These are phyloP conservation scores for Cyclospora cayetanensis DNA, from an alignment of 169 alveolate genomes.

Conservation along the genomic window DNA sequence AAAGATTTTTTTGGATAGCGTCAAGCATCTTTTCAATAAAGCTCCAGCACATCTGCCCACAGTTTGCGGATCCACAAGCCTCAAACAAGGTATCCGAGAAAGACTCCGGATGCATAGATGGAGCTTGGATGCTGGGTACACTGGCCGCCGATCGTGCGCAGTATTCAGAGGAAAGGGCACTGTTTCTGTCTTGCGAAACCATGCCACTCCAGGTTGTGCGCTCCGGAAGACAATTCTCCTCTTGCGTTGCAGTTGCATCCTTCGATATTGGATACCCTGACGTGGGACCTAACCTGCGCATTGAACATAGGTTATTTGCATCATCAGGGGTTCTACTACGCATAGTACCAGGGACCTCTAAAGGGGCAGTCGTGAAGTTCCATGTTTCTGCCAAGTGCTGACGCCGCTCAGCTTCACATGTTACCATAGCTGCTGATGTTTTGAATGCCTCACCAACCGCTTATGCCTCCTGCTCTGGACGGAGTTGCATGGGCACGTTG, in stretches of 20 bases:
- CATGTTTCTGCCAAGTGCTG: too few relatives aligned
- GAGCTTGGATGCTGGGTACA: background rate
- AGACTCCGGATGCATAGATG: background rate
- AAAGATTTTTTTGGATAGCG: slow-evolving; percentile 15
- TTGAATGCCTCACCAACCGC: too few relatives aligned
- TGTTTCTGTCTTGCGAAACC: background rate
- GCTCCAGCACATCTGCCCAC: slow-evolving; percentile 38
- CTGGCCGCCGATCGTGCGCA: background rate
- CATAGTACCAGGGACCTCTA: too few relatives aligned
- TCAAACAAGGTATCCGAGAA: background rate
- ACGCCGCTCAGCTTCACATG: too few relatives aligned
- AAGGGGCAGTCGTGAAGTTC: too few relatives aligned
- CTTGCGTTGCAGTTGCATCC: background rate
- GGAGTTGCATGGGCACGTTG: too few relatives aligned
- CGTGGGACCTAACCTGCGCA: too few relatives aligned
- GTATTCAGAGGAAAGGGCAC: background rate
- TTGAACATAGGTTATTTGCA: too few relatives aligned
- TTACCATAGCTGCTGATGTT: too few relatives aligned
- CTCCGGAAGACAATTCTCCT: background rate
- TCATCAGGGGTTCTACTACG: too few relatives aligned
- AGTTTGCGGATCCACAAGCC: background rate
- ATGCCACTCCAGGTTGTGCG: background rate
- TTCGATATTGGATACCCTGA: too few relatives aligned
- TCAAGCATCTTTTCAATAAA: slow-evolving; percentile 47
- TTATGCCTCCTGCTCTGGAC: too few relatives aligned